Evolutionary conservation across 1,284 basidiomycete species (phyloP).

Genomic region (Bjerkandera adusta): DNA sequence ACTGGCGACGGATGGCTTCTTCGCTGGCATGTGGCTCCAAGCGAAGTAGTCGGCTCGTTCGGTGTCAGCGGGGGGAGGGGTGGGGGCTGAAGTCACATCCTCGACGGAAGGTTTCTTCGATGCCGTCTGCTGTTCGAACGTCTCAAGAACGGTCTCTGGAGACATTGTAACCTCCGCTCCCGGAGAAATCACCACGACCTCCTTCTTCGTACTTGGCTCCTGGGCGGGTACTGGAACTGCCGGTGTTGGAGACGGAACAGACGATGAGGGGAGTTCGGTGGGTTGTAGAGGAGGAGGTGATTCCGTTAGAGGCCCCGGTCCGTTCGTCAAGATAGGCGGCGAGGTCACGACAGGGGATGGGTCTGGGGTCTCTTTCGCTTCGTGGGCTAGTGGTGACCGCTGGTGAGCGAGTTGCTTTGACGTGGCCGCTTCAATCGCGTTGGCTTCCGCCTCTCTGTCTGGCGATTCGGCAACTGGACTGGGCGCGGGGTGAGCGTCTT

Average conservation of each 20-base stretch:
- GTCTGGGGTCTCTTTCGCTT: constrained; percentile 7
- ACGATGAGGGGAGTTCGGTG: neutral
- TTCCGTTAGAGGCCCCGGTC: constrained; percentile 1
- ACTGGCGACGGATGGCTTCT: constrained; percentile 11
- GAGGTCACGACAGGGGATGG: constrained; percentile 7
- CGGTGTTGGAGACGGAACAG: constrained; percentile 2
- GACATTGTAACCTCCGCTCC: neutral
- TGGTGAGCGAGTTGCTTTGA: constrained; percentile 9
- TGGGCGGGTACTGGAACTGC: neutral
- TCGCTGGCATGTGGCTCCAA: constrained; percentile 11
- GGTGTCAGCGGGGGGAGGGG: neutral
- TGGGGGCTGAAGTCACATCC: neutral
- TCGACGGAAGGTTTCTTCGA: neutral
- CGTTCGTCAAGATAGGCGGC: constrained; percentile 1
- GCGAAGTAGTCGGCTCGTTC: constrained; percentile 16
- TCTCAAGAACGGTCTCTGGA: neutral
- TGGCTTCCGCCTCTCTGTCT: constrained; percentile 22
- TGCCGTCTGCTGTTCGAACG: neutral
- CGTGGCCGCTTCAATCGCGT: constrained; percentile 5
- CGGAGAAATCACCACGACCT: constrained; percentile 8
- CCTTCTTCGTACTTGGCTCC: neutral
- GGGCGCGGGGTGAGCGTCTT: constrained; percentile 3
- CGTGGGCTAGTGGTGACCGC: constrained; percentile 23
- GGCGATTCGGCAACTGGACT: constrained; percentile 21
- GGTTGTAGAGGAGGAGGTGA: constrained; percentile 1